Evolutionary conservation across 2,329 filamentous ascomycete species (phyloP).

Genomic region (Cladosporium sp.): DNA sequence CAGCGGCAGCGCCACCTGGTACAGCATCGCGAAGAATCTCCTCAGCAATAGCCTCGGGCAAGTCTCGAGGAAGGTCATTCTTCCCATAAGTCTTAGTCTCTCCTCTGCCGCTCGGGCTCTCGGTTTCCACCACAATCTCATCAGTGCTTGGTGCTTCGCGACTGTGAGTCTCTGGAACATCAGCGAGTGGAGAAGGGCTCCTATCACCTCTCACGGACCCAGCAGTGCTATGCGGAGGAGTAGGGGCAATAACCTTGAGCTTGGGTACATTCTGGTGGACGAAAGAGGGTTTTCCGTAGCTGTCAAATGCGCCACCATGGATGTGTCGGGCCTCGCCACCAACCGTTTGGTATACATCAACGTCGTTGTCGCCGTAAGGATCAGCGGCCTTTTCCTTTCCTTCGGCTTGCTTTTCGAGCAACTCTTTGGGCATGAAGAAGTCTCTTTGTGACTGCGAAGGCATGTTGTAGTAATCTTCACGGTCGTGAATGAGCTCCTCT

Average conservation of each 20-base stretch:
- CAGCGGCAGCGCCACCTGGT: background rate
- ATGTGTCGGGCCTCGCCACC: slow-evolving; percentile 22
- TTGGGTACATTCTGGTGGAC: slow-evolving; percentile 37
- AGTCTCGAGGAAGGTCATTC: slow-evolving; percentile 17
- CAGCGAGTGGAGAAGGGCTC: slow-evolving; percentile 26
- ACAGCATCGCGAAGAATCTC: slow-evolving; percentile 11
- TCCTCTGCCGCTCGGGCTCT: slow-evolving; percentile 28
- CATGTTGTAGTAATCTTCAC: slow-evolving; percentile 38
- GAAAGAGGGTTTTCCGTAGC: slow-evolving; percentile 18
- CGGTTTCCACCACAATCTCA: slow-evolving; percentile 37
- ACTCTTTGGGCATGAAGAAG: slow-evolving; percentile 44
- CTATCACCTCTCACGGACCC: slow-evolving; percentile 30
- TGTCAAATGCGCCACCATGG: slow-evolving; percentile 14
- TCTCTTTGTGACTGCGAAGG: slow-evolving; percentile 39
- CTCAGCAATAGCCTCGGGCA: slow-evolving; percentile 17
- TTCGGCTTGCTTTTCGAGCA: slow-evolving; percentile 36
- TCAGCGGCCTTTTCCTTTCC: slow-evolving; percentile 35
- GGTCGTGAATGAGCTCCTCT: slow-evolving; percentile 39
- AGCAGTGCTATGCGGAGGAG: slow-evolving; percentile 48
- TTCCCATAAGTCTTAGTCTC: slow-evolving; percentile 31
- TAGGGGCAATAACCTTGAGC: slow-evolving; percentile 55
- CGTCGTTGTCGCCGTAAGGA: slow-evolving; percentile 41
- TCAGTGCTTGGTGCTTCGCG: slow-evolving; percentile 26
- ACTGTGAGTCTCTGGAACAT: slow-evolving; percentile 15
- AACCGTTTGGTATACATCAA: slow-evolving; percentile 39